phyloP scores from a whole-genome alignment of 1,284 basidiomycete species.

The Cerioporus squamosus region DNA sequence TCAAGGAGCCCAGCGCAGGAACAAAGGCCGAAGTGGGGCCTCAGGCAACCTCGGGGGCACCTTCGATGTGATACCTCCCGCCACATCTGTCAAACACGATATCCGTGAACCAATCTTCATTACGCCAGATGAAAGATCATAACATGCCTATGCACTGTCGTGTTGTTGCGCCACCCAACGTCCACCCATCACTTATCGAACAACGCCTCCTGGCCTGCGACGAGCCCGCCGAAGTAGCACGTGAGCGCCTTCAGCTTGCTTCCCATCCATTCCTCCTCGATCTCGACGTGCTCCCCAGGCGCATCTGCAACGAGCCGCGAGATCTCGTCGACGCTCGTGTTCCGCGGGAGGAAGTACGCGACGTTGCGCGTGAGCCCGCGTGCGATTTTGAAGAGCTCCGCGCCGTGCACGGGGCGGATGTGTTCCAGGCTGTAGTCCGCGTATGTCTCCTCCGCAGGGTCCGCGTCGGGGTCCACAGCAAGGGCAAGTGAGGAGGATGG shows the following conservation, averaged over 20 bases:
- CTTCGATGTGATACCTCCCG: no score
- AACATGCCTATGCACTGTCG: not conserved
- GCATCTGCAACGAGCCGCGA: constrained; percentile 42
- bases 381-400: constrained; percentile 78
- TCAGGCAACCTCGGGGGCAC: no score
- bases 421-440: constrained; percentile 72
- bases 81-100: no score
- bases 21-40: no score
- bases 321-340: constrained; percentile 78
- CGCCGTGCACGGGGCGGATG: constrained; percentile 82
- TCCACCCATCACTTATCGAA: constrained; percentile 38
- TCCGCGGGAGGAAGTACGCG: constrained; percentile 91
- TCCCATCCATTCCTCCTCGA: constrained; percentile 92
- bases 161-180: not conserved
- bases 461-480: constrained; percentile 8
- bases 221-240: constrained; percentile 82
- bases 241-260: constrained; percentile 83
- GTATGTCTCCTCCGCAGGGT: constrained; percentile 35
- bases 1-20: no score
- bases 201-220: constrained; percentile 61
- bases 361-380: constrained; percentile 77
- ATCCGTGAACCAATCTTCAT: no score
- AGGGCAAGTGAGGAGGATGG: constrained; percentile 8
- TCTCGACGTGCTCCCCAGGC: constrained; percentile 60
- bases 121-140: not conserved